Evolutionary conservation across 257 asterid genomes (phyloP), one percentile per base, ranked within the genome.

Genomic region (Scutellaria minor): DNA sequence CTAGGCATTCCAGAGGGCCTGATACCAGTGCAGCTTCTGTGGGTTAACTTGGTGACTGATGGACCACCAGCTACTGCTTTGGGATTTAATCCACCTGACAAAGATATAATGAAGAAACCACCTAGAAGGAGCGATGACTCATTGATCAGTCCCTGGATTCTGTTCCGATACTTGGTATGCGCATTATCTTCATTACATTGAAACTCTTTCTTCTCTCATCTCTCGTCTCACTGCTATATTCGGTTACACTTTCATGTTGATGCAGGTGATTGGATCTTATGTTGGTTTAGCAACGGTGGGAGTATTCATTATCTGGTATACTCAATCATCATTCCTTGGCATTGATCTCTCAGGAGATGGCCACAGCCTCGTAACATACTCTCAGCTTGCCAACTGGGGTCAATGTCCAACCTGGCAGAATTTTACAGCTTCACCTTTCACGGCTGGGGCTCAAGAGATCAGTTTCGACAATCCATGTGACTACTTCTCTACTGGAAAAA

Each of bases 1-100:
- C 79, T 95, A 62, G 99, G 99, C 64, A 92, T 92, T 71, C 99
- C 99, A 0, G 99, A 95, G 81, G 98, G 99, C 75, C 83, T 95
- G 83, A 95, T 95, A 60, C 99, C 99, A 3, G 98, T 92, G 70
- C 99, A 95, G 85, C 98, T 95, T 78, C 85, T 95, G 79, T 95
- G 98, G 99, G 98, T 95, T 66, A 95, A 92, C 83, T 82, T 92
- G 77, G 99, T 92, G 45, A 95, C 99, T 18, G 98, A 95, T 80
- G 99, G 99, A n/a, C 99, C 98, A 22, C 99, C 99, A 22, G 99
- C 99, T 54, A 92, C 98, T 7, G 99, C 99, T 54, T 79, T 95
- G 91, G 99, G 99, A 70, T 95, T 95, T 72, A 92, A 95, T 84
- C 98, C 99, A 72, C 99, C 99, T 1, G 99, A 95, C 78, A 90